Evolutionary conservation across 768 basidiomycete species (phyloP), one percentile per base, ranked within the genome.

Genomic region (Tylopilus felleus): DNA sequence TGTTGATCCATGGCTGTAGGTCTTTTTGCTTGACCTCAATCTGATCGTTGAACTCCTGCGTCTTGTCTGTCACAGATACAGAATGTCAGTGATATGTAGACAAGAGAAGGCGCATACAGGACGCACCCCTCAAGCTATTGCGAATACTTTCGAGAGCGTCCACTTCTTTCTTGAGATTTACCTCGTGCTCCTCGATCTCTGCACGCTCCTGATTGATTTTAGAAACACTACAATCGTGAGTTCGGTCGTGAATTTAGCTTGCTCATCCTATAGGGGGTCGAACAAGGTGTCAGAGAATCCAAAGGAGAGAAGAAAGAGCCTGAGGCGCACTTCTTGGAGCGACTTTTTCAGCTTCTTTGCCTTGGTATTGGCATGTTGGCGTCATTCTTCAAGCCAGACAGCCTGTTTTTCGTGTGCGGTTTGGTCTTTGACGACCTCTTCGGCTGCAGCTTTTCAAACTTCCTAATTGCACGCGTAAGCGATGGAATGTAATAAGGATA

Each of bases 11-110:
- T 0, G 96, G 97, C 62, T 95, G 88, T 7, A 98, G 83, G 56
- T 97, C 95, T 60, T 85, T 87, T 73, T 99, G 96, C 62, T 96
- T 91, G 14, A 70, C 78, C 66, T 97, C 92, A 59, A 98, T 98
- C 71, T 98, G 85, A 49, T 90, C 85, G 54, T 96, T n/a, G n/a
- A n/a, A n/a, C n/a, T n/a, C 85, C 61, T 93, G 93, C 1, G 96
- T 98, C 73, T 98, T 98, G 71, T 93, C 96, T 98, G 64, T n/a
- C n/a, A 12, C 17, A 19, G 19, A n/a, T 17, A 9, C 6, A n/a
- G n/a, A n/a, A 10, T 7, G 21, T 12, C 23, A 14, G 36, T 55
- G 28, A 21, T 28, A n/a, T n/a, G 21, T 9, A 25, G 4, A 14
- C 1, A n/a, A n/a, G n/a, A n/a, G n/a, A n/a, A n/a, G n/a, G 12